Percentiles rank a stretch among this genome's conserved stretches.
Evolutionary conservation across 208 protist genomes (phyloP).

Genomic region (Eutreptiella sp.): DNA sequence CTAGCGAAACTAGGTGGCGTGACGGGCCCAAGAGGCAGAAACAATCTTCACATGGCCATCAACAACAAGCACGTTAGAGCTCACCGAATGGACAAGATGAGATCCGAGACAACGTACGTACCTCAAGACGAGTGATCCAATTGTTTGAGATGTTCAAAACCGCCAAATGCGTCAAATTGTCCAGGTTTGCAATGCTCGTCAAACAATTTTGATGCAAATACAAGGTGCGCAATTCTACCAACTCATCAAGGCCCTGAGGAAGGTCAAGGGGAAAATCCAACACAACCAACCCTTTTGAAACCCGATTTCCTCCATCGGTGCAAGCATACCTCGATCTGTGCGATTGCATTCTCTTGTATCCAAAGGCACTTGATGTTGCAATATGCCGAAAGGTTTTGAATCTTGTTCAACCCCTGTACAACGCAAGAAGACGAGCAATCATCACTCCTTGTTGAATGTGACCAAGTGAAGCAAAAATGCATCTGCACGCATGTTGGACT

Average conservation of each 20-base stretch:
- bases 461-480: no score
- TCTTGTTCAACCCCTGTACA: conserved; percentile 74
- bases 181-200: conserved; percentile 41
- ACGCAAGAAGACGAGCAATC: conserved; percentile 84
- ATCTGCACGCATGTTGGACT: no score
- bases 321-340: conserved; percentile 59
- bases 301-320: no score
- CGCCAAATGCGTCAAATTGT: conserved; percentile 54
- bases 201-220: conserved; percentile 89
- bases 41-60: no score
- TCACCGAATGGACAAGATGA: no score
- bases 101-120: no score
- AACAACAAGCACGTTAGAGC: no score
- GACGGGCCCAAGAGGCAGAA: no score
- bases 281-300: no score
- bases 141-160: conserved; percentile 69
- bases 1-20: no score
- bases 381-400: conserved; percentile 77
- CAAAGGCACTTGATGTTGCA: conserved; percentile 78
- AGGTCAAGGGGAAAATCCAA: no score
- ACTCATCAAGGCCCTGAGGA: conserved; percentile 60
- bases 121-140: conserved; percentile 45
- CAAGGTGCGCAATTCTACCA: conserved; percentile 64
- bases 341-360: conserved; percentile 85
- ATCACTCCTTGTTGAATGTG: no score